Conservation (phyloP, 1,139 yeast genomes). For the Yamadazyma epiphylla region DNA sequence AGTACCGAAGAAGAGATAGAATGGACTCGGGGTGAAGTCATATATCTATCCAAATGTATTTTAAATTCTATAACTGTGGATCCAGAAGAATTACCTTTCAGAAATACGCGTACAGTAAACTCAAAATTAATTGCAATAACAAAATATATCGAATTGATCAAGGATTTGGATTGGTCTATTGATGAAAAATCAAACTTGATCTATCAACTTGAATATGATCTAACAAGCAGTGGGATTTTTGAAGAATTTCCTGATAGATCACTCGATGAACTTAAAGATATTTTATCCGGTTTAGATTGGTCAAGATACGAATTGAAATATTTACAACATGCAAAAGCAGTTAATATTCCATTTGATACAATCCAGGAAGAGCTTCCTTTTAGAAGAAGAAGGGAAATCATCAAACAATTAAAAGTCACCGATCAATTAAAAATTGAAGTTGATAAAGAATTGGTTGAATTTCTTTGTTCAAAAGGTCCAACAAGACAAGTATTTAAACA, state of each 20-base stretch:
- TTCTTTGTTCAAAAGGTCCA: constrained; percentile 4
- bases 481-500: constrained; percentile 8
- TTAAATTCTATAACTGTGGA: constrained; percentile 1
- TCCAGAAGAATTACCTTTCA: constrained; percentile 7
- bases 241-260: constrained; percentile 13
- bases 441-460: constrained; percentile 9
- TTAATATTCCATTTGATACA: constrained; percentile 2
- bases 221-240: constrained; percentile 12
- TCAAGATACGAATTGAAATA: constrained; percentile 9
- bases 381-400: constrained; percentile 6
- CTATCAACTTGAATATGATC: constrained; percentile 6
- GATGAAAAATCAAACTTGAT: constrained; percentile 3
- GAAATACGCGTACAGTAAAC: constrained; percentile 1
- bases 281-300: constrained; percentile 6
- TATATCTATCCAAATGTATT: constrained; percentile 4
- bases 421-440: constrained; percentile 2
- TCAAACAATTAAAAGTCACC: not conserved
- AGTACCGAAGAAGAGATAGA: constrained; percentile 1
- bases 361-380: constrained; percentile 11
- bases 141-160: constrained; percentile 1
- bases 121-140: not conserved
- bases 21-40: constrained; percentile 13
- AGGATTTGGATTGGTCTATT: constrained; percentile 2
- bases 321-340: constrained; percentile 7
- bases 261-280: constrained; percentile 7